phyloP scores from a whole-genome alignment of 177 flowering plant species.

The Tripterygium wilfordii region DNA sequence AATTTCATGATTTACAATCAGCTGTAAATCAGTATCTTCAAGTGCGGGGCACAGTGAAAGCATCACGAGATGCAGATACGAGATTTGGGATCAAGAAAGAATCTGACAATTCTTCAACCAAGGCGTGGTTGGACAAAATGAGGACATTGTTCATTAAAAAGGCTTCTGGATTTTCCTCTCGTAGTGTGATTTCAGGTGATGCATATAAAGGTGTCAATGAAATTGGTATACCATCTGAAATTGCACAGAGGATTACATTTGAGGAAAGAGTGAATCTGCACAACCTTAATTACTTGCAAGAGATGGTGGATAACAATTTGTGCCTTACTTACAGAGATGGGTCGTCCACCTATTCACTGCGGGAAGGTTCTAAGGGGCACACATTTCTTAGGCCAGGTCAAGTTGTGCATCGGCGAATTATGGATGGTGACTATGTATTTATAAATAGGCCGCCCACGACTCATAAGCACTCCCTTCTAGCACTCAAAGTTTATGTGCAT shows the following conservation, averaged over 20 bases:
- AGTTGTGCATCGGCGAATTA: constrained; percentile 67
- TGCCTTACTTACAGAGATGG: constrained; percentile 81
- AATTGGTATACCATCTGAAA: constrained; percentile 78
- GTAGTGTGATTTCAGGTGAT: constrained; percentile 93
- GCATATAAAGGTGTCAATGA: constrained; percentile 63
- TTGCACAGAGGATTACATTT: constrained; percentile 83
- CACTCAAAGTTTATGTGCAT: constrained; percentile 74
- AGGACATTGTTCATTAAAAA: constrained; percentile 78
- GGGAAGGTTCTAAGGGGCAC: constrained; percentile 84
- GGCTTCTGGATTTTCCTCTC: constrained; percentile 91
- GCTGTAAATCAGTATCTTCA: constrained; percentile 66
- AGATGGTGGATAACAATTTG: constrained; percentile 64
- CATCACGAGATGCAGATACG: constrained; percentile 47
- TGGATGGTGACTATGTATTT: constrained; percentile 94
- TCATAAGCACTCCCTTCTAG: constrained; percentile 94
- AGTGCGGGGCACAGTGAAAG: constrained; percentile 71
- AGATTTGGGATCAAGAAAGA: constrained; percentile 49
- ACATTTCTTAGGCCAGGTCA: constrained; percentile 71
- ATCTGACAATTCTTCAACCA: constrained; percentile 42
- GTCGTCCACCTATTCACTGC: constrained; percentile 52
- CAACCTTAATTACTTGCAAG: constrained; percentile 55
- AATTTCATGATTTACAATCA: constrained; percentile 70
- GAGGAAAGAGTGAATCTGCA: constrained; percentile 79
- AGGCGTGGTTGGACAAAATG: constrained; percentile 95
- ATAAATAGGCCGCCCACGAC: constrained; percentile 95